phyloP scores from a whole-genome alignment of 805 yeast genomes.

The Metschnikowia kofuensis region DNA sequence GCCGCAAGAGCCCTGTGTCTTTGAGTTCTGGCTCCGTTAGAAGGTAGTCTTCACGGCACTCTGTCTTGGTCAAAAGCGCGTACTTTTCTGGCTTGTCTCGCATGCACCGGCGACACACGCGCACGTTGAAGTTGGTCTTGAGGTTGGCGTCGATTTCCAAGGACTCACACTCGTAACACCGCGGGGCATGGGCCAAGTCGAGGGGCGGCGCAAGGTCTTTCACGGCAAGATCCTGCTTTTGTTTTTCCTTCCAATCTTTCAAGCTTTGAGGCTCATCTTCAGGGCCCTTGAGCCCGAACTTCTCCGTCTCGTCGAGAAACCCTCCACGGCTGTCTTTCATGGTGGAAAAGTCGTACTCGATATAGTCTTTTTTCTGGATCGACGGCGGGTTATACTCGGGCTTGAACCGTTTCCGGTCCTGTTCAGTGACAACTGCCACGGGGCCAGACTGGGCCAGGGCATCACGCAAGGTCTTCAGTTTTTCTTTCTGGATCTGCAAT shows the following conservation, averaged over 20 bases:
- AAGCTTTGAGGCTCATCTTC: slow-evolving; percentile 45
- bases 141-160: slow-evolving; percentile 77
- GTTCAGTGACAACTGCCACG: slow-evolving; percentile 14
- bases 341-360: slow-evolving; percentile 85
- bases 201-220: slow-evolving; percentile 68
- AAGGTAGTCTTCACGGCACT: slow-evolving; percentile 87
- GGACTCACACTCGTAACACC: slow-evolving; percentile 79
- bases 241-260: slow-evolving; percentile 49
- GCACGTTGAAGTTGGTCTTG: slow-evolving; percentile 60
- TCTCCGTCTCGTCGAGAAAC: slow-evolving; percentile 44
- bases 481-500: slow-evolving; percentile 37
- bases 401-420: slow-evolving; percentile 13
- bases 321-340: slow-evolving; percentile 91
- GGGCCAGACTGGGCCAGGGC: slow-evolving; percentile 8
- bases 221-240: slow-evolving; percentile 34
- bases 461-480: slow-evolving; percentile 21
- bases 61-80: slow-evolving; percentile 89
- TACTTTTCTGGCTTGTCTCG: slow-evolving; percentile 80
- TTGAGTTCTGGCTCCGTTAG: slow-evolving; percentile 89
- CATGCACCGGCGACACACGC: slow-evolving; percentile 81
- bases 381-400: slow-evolving; percentile 26
- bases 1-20: slow-evolving; percentile 64
- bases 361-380: slow-evolving; percentile 62
- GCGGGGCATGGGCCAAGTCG: slow-evolving; percentile 71
- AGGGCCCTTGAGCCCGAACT: slow-evolving; percentile 12